Evolutionary conservation across 2,329 filamentous ascomycete species (phyloP), one percentile per base, ranked within the genome.

Genomic region (Penicillium sp.): DNA sequence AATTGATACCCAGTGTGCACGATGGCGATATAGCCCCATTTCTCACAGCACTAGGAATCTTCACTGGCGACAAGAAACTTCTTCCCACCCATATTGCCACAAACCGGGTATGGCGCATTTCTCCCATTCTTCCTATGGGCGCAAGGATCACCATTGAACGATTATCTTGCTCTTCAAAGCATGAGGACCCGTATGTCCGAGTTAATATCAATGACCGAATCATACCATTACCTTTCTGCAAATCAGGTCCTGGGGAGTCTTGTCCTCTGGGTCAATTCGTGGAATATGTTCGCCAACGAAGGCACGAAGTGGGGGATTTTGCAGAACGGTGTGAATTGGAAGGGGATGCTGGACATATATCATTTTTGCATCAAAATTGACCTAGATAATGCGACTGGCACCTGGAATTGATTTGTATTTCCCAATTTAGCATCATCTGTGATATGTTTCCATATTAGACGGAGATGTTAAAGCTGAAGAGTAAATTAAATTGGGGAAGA

Each of bases 11-110:
- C 35, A 75, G 73, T 59, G 82, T 82, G 4, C 83, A 85, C 56
- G 83, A 85, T 60, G 82, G 81, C 34, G 83, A 85, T 57, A 82
- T 85, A 22, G 75, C 82, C 2, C 81, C 81, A 2, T 76, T 85
- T 65, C 68, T 85, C 16, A 74, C 81, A 4, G 77, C 81, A 0
- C 72, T 85, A 1, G 76, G 81, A 51, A 70, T 85, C 11, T 76
- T 83, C 52, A 71, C 65, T 16, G 69, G 73, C 37, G 43, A 68
- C 3, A 72, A 78, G 43, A 57, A 71, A 9, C 49, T 75, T 39
- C 73, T 85, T 4, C 81, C 83, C 0, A 72, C 76, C 3, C 76
- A 79, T 56, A 72, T 80, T 20, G 69, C 70, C 14, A 60, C 69
- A 44, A 67, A 76, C 22, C 76, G 82, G 37, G 74, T 71, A 22